Evolutionary conservation across 2,329 filamentous ascomycete genomes (phyloP), one percentile per base, ranked within the genome.

Genomic region (Capronia epimyces): DNA sequence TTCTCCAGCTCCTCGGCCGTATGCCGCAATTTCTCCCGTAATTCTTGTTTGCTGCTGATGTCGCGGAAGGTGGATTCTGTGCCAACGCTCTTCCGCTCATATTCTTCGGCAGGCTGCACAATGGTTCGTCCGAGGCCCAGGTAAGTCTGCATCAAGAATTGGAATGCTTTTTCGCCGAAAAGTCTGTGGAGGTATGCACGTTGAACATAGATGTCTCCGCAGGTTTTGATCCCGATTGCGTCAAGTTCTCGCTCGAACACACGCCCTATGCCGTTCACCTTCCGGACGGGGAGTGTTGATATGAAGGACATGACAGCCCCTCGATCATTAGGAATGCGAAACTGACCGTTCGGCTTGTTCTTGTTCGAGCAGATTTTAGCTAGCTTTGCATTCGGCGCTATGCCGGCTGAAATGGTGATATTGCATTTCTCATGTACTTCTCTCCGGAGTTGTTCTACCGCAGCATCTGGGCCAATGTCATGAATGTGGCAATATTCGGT

Each of bases 341-440:
- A 97, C 64, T 97, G 93, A 0, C 93, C 93, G 61, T 98, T 95
- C 0, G 93, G 93, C 65, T 98, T 98, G 69, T 97, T 96, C 67
- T 86, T 81, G 65, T 98, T 96, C 15, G 89, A 95, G 62, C 86
- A 89, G 25, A 98, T 95, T 69, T 98, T 98, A 24, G 93, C 91
- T 12, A 98, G 75, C 64, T 89, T 91, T 0, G 90, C 84, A 66
- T 98, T 98, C 1, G 89, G 86, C 1, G 89, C 91, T 53, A 98
- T 95, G 0, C 93, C 93, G 0, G 91, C 93, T 13, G 90, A 96
- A 2, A 98, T 84, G 0, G 90, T 96, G 50, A 98, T 84, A 32
- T 84, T 82, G 0, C 89, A 86, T 62, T 80, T 82, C 53, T 87
- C 79, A 31, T 85, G 76, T 1, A 98, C 81, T 62, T 95, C 82